Evolutionary conservation across 2,329 filamentous ascomycete species (phyloP), one percentile per base, ranked within the genome.

Genomic region (Colletotrichum sp.): DNA sequence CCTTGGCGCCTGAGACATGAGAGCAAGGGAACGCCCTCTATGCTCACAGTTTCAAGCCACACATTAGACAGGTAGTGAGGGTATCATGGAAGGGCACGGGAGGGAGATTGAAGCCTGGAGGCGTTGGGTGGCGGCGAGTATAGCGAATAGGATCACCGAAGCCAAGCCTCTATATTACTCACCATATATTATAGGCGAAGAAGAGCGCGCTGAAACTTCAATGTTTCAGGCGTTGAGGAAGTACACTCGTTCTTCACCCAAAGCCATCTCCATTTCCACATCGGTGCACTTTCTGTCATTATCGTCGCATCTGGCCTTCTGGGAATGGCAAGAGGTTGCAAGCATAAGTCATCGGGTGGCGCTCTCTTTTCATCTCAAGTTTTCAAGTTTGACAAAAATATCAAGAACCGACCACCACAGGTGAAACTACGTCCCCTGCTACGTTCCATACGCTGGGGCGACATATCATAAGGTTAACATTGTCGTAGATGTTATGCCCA

Each of bases 381-480:
- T 26, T 15, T 55, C 52, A 24, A 55, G 10, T 57, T 16, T 57
- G 52, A 57, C 2, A 24, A 44, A 5, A 44, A 5, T 44, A 44
- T 44, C 39, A 6, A n/a, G 9, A n/a, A 0, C 1, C 39, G 18
- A 5, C 39, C 18, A n/a, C 8, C 0, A 10, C 18, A n/a, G 8
- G 18, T 44, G 36, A 3, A n/a, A 44, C 18, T 44, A 44, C 18
- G 10, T n/a, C 18, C 5, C 8, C 10, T 18, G 5, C 36, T 6
- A n/a, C 8, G 36, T 39, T 3, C 16, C 36, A 39, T 39, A 39
- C 36, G 4, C 1, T 44, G 1, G 8, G 2, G 3, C 18, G 39
- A 10, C 39, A 44, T 9, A 44, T 44, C 16, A 44, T 3, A 4
- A 44, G 18, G 39, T n/a, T n/a, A 44, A 10, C 10, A 18, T 18